These are phyloP conservation scores for Colletotrichum sp. DNA, from an alignment of 2,329 filamentous ascomycete species.

Conservation along the genomic window DNA sequence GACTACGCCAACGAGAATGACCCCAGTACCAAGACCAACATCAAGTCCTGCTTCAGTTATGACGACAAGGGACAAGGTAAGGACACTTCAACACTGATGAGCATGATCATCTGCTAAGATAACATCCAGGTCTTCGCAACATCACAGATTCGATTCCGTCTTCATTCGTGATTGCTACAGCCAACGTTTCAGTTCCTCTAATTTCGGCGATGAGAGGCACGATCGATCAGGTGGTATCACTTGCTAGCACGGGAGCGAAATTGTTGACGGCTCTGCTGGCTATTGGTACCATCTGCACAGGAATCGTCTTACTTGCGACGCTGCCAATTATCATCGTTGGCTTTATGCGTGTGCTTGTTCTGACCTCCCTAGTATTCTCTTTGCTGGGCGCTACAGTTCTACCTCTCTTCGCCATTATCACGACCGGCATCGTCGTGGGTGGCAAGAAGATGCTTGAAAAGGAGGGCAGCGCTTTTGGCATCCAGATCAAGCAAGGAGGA, in stretches of 20 bases:
- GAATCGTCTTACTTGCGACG: conserved; percentile 22
- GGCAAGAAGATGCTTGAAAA: conserved; percentile 4
- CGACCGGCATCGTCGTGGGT: conserved; percentile 20
- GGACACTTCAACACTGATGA: background rate
- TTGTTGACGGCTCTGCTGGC: conserved; percentile 24
- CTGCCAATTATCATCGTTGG: conserved; percentile 18
- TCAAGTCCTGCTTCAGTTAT: conserved; percentile 19
- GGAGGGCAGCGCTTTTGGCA: conserved; percentile 14
- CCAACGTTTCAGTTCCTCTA: conserved; percentile 27
- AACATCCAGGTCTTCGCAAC: conserved; percentile 21
- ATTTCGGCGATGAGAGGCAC: conserved; percentile 19
- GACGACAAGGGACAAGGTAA: conserved; percentile 5
- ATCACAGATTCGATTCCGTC: conserved; percentile 26
- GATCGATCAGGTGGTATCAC: conserved; percentile 16
- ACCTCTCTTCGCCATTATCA: conserved; percentile 16
- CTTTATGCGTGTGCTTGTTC: conserved; percentile 12
- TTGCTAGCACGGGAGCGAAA: conserved; percentile 21
- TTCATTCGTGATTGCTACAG: conserved; percentile 23
- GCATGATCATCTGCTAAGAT: background rate
- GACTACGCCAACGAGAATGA: conserved; percentile 12
- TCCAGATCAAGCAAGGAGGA: conserved; percentile 16
- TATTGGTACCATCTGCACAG: conserved; percentile 17
- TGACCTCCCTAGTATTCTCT: conserved; percentile 15
- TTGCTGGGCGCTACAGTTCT: conserved; percentile 10
- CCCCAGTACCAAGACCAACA: conserved; percentile 4